These are phyloP conservation scores for Saccharomyces hybrid DNA, from an alignment of 1,139 yeast species.

Conservation along the genomic window DNA sequence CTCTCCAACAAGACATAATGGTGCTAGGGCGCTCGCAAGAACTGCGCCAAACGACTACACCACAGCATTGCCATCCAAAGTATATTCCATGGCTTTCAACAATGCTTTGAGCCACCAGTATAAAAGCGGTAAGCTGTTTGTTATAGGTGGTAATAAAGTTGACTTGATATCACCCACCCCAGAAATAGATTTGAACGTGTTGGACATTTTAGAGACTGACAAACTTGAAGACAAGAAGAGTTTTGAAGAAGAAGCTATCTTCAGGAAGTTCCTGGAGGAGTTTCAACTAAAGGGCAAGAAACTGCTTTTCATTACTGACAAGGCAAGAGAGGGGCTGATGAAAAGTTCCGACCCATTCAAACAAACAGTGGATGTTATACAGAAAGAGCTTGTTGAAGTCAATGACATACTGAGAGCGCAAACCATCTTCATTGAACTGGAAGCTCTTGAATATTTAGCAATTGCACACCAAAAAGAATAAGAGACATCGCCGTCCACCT, in stretches of 20 bases:
- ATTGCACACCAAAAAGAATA: constrained; percentile 10
- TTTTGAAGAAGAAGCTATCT: constrained; percentile 43
- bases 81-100: constrained; percentile 68
- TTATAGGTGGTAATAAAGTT: constrained; percentile 51
- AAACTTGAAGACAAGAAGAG: constrained; percentile 4
- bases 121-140: constrained; percentile 59
- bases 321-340: constrained; percentile 29
- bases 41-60: constrained; percentile 86
- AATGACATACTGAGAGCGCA: constrained; percentile 79
- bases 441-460: constrained; percentile 55
- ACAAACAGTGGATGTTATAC: constrained; percentile 55
- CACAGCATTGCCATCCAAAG: constrained; percentile 68
- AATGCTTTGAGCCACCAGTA: constrained; percentile 78
- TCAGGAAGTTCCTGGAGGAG: constrained; percentile 49
- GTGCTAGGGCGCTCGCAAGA: constrained; percentile 85
- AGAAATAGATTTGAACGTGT: constrained; percentile 21
- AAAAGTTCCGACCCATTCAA: constrained; percentile 37
- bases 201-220: constrained; percentile 14
- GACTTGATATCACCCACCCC: constrained; percentile 20
- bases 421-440: constrained; percentile 64
- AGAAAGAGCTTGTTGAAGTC: constrained; percentile 75
- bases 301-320: constrained; percentile 51
- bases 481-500: neutral
- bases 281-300: constrained; percentile 51
- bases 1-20: constrained; percentile 85